Percentiles rank a stretch among this genome's conserved stretches.
Evolutionary conservation across 495 filamentous ascomycete genomes (phyloP).

Genomic region (Neurospora discreta): DNA sequence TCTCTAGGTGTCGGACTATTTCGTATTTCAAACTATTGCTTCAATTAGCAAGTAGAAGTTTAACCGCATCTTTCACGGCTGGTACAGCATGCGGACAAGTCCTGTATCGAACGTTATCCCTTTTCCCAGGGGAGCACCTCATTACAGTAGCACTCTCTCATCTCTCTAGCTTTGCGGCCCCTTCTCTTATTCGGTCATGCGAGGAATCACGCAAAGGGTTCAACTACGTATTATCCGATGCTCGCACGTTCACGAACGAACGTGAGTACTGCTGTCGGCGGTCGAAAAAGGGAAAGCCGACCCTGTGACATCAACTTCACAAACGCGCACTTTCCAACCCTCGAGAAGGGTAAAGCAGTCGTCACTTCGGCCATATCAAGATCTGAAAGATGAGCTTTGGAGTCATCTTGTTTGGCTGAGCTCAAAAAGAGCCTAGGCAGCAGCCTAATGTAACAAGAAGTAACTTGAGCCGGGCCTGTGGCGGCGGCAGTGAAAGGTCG

Average conservation of each 20-base stretch:
- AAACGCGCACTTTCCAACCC: no score
- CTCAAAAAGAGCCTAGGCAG: no score
- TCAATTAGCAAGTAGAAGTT: fast-evolving
- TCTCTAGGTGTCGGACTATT: neutral
- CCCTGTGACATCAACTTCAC: neutral
- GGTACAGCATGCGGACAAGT: neutral
- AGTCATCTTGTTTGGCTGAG: no score
- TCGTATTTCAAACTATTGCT: neutral
- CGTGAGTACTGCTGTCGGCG: neutral
- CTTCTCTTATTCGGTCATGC: neutral
- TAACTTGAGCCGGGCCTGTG: no score
- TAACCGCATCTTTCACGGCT: neutral
- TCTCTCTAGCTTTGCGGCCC: neutral
- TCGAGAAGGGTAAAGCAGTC: no score
- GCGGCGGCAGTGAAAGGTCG: no score
- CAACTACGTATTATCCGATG: neutral
- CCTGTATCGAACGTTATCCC: neutral
- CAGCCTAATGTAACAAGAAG: no score
- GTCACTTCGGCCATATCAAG: no score
- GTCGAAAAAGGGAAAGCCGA: neutral
- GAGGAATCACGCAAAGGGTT: neutral
- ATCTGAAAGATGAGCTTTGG: no score
- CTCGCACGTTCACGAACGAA: neutral
- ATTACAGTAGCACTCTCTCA: neutral
- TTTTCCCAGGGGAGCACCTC: neutral